These are phyloP conservation scores for Penicillium cataractarum DNA, from an alignment of 495 filamentous ascomycete species.

Conservation along the genomic window DNA sequence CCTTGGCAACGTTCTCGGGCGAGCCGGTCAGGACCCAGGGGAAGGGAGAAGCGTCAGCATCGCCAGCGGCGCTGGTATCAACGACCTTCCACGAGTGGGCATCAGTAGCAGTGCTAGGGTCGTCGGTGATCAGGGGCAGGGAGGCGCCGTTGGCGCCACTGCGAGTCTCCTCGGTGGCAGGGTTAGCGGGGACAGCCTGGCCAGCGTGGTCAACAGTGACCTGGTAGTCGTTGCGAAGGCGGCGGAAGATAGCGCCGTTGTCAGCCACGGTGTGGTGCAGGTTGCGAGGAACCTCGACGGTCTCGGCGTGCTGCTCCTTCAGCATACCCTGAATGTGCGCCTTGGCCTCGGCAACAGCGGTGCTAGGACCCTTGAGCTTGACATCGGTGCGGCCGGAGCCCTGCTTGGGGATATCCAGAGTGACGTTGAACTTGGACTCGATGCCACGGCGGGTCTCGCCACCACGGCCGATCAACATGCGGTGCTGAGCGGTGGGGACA, in stretches of 20 bases:
- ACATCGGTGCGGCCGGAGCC: conserved; percentile 70
- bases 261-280: conserved; percentile 84
- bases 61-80: conserved; percentile 50
- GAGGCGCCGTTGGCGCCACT: conserved; percentile 53
- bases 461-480: conserved; percentile 87
- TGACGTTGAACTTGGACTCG: conserved; percentile 87
- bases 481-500: conserved; percentile 84
- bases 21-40: conserved; percentile 88
- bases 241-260: conserved; percentile 90
- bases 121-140: conserved; percentile 89
- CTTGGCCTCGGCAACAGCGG: conserved; percentile 81
- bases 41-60: conserved; percentile 57
- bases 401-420: conserved; percentile 84
- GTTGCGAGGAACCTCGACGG: conserved; percentile 74
- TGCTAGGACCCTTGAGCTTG: conserved; percentile 79
- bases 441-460: conserved; percentile 82
- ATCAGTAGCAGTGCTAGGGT: conserved; percentile 60
- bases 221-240: conserved; percentile 75
- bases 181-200: conserved; percentile 70
- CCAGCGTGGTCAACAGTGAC: conserved; percentile 91
- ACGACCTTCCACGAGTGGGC: conserved; percentile 80
- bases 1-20: conserved; percentile 74
- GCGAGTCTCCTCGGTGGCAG: conserved; percentile 47
- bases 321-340: conserved; percentile 75
- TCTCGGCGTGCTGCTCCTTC: conserved; percentile 88